Conservation (phyloP, 2,329 filamentous ascomycete genomes). For the Curvularia sp. region DNA sequence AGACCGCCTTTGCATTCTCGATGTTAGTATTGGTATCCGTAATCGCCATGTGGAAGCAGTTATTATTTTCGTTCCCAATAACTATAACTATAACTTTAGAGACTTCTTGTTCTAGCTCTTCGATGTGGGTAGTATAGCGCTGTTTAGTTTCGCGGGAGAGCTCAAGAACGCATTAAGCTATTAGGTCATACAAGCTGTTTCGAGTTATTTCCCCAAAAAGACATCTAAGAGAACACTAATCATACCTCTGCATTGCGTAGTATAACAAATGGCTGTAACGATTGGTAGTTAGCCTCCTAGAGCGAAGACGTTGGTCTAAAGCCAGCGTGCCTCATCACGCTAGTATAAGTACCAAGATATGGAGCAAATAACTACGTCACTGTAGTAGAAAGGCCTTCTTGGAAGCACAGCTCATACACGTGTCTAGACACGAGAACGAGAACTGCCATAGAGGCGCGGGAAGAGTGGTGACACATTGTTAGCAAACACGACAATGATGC, state of each 20-base stretch:
- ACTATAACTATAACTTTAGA: slow-evolving; percentile 5
- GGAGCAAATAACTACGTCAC: no score
- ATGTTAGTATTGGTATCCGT: slow-evolving; percentile 10
- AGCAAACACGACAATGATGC: no score
- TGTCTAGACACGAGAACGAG: no score
- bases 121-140: slow-evolving; percentile 2
- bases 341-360: no score
- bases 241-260: slow-evolving; percentile 6
- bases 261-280: neutral
- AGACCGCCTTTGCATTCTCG: slow-evolving; percentile 13
- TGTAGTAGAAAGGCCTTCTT: no score
- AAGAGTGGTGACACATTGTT: no score
- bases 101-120: slow-evolving; percentile 8
- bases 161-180: slow-evolving; percentile 8
- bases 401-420: no score
- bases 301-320: neutral
- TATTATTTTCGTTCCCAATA: slow-evolving; percentile 4
- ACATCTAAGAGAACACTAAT: neutral
- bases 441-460: no score
- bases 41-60: slow-evolving; percentile 11
- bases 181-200: slow-evolving; percentile 5
- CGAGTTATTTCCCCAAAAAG: neutral
- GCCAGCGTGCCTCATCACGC: no score
- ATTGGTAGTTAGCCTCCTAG: neutral
- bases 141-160: neutral